phyloP scores from a whole-genome alignment of 495 filamentous ascomycete genomes.

The Penicillium cinerascens region DNA sequence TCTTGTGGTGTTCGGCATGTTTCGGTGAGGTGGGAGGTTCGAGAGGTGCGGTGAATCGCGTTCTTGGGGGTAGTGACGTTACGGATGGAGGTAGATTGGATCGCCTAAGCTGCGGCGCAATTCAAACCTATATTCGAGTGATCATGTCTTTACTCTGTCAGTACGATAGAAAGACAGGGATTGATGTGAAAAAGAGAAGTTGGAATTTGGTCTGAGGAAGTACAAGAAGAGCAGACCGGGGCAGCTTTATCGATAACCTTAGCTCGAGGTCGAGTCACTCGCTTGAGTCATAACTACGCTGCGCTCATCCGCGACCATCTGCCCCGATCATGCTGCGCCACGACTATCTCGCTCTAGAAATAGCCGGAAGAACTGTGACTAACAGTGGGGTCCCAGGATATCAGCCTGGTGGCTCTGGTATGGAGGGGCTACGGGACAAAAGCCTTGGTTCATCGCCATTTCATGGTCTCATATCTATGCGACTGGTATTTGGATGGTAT shows the following conservation, averaged over 20 bases:
- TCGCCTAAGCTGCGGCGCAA: slow-evolving; percentile 24
- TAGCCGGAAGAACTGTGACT: slow-evolving; percentile 15
- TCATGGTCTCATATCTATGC: slow-evolving; percentile 34
- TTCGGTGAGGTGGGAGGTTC: slow-evolving; percentile 4
- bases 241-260: slow-evolving; percentile 41
- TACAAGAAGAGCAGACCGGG: slow-evolving; percentile 1
- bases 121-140: slow-evolving; percentile 43
- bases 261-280: slow-evolving; percentile 14
- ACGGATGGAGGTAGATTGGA: slow-evolving; percentile 17
- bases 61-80: slow-evolving; percentile 22
- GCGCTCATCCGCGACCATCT: background rate
- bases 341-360: slow-evolving; percentile 5
- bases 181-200: slow-evolving; percentile 1
- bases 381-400: slow-evolving; percentile 1
- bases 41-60: slow-evolving; percentile 9
- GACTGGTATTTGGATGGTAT: slow-evolving; percentile 25
- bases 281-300: slow-evolving; percentile 26
- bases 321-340: slow-evolving; percentile 1
- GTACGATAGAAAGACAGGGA: background rate
- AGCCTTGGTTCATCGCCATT: slow-evolving; percentile 13
- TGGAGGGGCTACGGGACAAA: slow-evolving; percentile 5
- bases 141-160: slow-evolving; percentile 38
- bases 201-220: background rate
- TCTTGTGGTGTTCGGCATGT: slow-evolving; percentile 46
- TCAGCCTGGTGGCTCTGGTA: slow-evolving; percentile 15